phyloP scores from a whole-genome alignment of 208 protist genomes.

The Leishmania mexicana region DNA sequence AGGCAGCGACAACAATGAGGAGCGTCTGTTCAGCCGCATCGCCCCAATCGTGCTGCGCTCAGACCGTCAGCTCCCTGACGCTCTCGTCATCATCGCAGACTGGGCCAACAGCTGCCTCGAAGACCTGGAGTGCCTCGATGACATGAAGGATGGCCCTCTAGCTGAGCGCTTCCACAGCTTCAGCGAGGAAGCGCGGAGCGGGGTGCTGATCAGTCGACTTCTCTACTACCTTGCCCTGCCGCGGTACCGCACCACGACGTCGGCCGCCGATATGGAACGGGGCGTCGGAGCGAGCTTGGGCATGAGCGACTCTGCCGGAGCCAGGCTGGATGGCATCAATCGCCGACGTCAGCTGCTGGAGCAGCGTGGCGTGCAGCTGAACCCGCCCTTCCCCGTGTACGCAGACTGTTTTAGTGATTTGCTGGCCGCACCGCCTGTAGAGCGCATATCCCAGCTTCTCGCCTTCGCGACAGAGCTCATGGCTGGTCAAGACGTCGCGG shows the following conservation, averaged over 20 bases:
- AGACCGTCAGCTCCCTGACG: conserved; percentile 66
- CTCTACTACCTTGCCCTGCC: conserved; percentile 90
- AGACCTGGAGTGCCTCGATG: conserved; percentile 81
- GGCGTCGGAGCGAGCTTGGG: not conserved
- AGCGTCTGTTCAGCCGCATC: conserved; percentile 80
- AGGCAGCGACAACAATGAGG: conserved; percentile 46
- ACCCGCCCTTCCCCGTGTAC: conserved; percentile 84
- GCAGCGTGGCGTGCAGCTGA: conserved; percentile 81
- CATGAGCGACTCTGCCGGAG: conserved; percentile 9
- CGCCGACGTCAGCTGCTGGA: conserved; percentile 73
- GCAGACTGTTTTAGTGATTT: conserved; percentile 88
- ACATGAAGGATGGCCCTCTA: conserved; percentile 73
- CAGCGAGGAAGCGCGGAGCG: conserved; percentile 82
- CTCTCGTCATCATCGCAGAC: conserved; percentile 80
- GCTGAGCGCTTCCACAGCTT: conserved; percentile 72
- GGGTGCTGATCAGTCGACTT: conserved; percentile 80
- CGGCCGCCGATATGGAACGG: conserved; percentile 11
- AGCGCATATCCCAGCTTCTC: conserved; percentile 81
- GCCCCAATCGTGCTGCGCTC: conserved; percentile 82
- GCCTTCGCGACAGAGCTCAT: conserved; percentile 88
- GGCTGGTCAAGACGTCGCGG: conserved; percentile 35
- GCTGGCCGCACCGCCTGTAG: conserved; percentile 49
- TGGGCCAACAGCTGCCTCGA: conserved; percentile 89
- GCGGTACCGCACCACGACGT: conserved; percentile 57
- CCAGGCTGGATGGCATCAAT: conserved; percentile 26